Conservation (phyloP, 352 stramenopile genomes). For the Halophytophthora polymorphica region DNA sequence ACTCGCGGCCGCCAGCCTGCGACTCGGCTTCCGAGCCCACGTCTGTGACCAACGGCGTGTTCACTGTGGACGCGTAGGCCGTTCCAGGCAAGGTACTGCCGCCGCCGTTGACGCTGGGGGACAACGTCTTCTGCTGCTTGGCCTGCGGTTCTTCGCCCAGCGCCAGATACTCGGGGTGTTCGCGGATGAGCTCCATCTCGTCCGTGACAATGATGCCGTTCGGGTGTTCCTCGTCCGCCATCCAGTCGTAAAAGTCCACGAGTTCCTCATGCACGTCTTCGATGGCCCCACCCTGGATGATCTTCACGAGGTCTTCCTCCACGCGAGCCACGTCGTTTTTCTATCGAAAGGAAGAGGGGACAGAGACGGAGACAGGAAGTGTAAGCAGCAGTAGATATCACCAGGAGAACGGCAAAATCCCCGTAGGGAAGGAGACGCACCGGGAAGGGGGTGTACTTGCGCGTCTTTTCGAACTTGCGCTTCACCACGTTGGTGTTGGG, state of each 20-base stretch:
- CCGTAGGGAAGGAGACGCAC: conserved; percentile 28
- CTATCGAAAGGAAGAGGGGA: conserved; percentile 19
- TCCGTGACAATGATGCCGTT: conserved; percentile 71
- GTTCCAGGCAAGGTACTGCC: conserved; percentile 26
- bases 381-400: background rate
- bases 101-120: conserved; percentile 8
- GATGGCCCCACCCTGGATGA: conserved; percentile 65
- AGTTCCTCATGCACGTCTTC: conserved; percentile 86
- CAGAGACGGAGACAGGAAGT: background rate
- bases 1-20: conserved; percentile 46
- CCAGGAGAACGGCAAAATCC: background rate
- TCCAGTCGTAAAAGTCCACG: conserved; percentile 87
- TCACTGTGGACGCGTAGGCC: conserved; percentile 47
- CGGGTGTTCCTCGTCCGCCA: conserved; percentile 72
- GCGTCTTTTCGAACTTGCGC: conserved; percentile 86
- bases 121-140: conserved; percentile 39
- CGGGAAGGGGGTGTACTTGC: conserved; percentile 76
- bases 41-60: conserved; percentile 68
- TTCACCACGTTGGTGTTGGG: conserved; percentile 87
- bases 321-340: conserved; percentile 81
- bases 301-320: conserved; percentile 82
- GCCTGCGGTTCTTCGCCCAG: conserved; percentile 43
- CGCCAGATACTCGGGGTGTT: conserved; percentile 79
- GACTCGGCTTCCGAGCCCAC: conserved; percentile 66
- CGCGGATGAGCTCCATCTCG: conserved; percentile 78